A percentile compares a stretch with the other conserved stretches of the same genome.
These are phyloP conservation scores for Nigrospora sphaerica DNA, from an alignment of 2,329 filamentous ascomycete species.

Conservation along the genomic window DNA sequence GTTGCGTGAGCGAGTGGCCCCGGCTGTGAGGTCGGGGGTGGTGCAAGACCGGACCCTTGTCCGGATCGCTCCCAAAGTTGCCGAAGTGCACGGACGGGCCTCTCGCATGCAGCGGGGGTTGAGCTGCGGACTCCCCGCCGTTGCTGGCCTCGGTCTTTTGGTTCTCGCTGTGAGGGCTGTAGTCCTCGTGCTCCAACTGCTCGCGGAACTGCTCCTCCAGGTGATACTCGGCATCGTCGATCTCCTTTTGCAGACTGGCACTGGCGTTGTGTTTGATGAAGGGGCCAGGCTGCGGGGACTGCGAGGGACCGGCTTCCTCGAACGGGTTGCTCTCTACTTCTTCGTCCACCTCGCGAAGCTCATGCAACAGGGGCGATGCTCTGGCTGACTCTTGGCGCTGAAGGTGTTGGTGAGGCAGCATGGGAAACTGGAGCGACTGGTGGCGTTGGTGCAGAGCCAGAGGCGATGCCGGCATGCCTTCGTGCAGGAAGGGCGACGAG, in stretches of 20 bases:
- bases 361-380: constrained; percentile 58
- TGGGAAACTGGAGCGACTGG: constrained; percentile 51
- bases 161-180: constrained; percentile 54
- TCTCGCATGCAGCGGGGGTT: constrained; percentile 27
- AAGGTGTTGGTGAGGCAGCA: constrained; percentile 50
- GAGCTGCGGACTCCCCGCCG: constrained; percentile 8
- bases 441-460: constrained; percentile 47
- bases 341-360: constrained; percentile 68
- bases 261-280: constrained; percentile 62
- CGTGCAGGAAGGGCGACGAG: constrained; percentile 53
- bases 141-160: constrained; percentile 21
- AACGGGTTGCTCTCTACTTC: constrained; percentile 37
- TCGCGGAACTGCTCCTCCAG: constrained; percentile 72
- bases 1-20: constrained; percentile 64
- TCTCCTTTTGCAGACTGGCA: constrained; percentile 72
- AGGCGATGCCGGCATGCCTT: constrained; percentile 33
- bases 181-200: constrained; percentile 72
- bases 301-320: constrained; percentile 41
- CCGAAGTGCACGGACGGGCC: constrained; percentile 42
- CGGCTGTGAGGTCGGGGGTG: constrained; percentile 69
- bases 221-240: constrained; percentile 81
- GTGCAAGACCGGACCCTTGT: constrained; percentile 53
- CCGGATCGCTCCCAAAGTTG: constrained; percentile 45
- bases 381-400: constrained; percentile 46
- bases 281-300: constrained; percentile 42